Conservation (phyloP, 2,329 filamentous ascomycete species). For the Epichloe festucae region DNA sequence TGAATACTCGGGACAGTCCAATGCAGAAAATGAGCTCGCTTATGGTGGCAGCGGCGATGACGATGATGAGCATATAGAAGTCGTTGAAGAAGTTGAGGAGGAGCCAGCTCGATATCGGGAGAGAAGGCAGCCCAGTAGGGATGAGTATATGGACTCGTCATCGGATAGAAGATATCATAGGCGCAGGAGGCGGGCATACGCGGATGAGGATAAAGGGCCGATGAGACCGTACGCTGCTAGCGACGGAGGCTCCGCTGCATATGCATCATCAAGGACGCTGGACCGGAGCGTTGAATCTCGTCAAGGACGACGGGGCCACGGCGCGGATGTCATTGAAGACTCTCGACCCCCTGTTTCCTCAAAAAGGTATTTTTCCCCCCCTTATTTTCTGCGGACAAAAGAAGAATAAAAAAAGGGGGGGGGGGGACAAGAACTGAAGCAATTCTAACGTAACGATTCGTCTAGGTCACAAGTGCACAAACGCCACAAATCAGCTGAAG, state of each 20-base stretch:
- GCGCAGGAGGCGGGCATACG: constrained; percentile 11
- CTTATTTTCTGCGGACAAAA: neutral
- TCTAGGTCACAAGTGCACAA: constrained; percentile 6
- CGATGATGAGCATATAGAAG: constrained; percentile 11
- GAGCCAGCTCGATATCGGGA: constrained; percentile 8
- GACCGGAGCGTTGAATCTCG: constrained; percentile 18
- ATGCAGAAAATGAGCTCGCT: constrained; percentile 1
- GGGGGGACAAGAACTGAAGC: neutral
- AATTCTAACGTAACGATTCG: neutral
- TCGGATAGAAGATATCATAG: constrained; percentile 12
- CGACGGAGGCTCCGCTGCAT: constrained; percentile 17
- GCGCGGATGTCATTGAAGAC: constrained; percentile 19
- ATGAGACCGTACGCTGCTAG: constrained; percentile 12
- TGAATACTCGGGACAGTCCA: constrained; percentile 2
- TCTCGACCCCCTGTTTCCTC: constrained; percentile 22
- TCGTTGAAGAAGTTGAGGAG: constrained; percentile 15
- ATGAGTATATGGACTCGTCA: constrained; percentile 15
- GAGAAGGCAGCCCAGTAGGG: constrained; percentile 12
- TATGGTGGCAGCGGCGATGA: constrained; percentile 1
- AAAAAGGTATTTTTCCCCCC: constrained; percentile 16
- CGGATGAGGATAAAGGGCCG: constrained; percentile 13
- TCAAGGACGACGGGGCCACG: constrained; percentile 13
- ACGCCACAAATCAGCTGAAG: constrained; percentile 11
- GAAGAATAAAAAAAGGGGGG: neutral
- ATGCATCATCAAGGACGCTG: constrained; percentile 15